phyloP scores from a whole-genome alignment of 352 stramenopile genomes.

The Pythium folliculosum region DNA sequence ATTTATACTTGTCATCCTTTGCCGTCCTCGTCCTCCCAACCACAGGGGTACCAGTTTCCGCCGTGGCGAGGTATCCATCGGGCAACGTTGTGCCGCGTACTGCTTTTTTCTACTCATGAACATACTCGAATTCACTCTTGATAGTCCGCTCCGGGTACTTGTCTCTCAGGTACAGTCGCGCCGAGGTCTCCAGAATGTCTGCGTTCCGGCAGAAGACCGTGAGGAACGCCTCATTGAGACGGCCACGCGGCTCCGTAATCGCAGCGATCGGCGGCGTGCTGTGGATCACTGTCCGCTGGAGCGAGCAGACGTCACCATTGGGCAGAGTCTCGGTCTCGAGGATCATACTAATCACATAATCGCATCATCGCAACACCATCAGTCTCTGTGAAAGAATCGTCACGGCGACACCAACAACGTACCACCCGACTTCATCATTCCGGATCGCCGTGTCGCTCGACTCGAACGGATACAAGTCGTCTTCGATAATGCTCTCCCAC shows the following conservation, averaged over 20 bases:
- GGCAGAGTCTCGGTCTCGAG: slow-evolving; percentile 57
- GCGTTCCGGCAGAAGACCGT: slow-evolving; percentile 78
- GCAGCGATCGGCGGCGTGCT: slow-evolving; percentile 63
- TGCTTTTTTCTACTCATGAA: slow-evolving; percentile 11
- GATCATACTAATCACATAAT: slow-evolving; percentile 48
- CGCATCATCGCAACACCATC: neutral
- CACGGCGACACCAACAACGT: slow-evolving; percentile 15
- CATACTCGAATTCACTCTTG: slow-evolving; percentile 30
- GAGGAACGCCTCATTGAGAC: slow-evolving; percentile 78
- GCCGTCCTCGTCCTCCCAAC: too few species aligned
- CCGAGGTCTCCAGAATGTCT: slow-evolving; percentile 68
- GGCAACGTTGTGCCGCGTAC: neutral
- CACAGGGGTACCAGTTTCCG: too few species aligned
- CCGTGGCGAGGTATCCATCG: neutral
- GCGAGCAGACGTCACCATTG: slow-evolving; percentile 53
- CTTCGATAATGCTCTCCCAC: slow-evolving; percentile 67
- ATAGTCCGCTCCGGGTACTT: slow-evolving; percentile 44
- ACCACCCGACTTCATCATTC: slow-evolving; percentile 85
- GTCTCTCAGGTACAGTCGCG: slow-evolving; percentile 57
- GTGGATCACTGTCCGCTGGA: slow-evolving; percentile 70
- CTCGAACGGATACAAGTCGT: slow-evolving; percentile 71
- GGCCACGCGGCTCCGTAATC: slow-evolving; percentile 64
- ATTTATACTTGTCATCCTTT: neutral
- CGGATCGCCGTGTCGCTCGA: slow-evolving; percentile 56
- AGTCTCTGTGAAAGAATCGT: neutral